phyloP scores from a whole-genome alignment of 306 rosid genomes.

The Pyrus bretschneideri region DNA sequence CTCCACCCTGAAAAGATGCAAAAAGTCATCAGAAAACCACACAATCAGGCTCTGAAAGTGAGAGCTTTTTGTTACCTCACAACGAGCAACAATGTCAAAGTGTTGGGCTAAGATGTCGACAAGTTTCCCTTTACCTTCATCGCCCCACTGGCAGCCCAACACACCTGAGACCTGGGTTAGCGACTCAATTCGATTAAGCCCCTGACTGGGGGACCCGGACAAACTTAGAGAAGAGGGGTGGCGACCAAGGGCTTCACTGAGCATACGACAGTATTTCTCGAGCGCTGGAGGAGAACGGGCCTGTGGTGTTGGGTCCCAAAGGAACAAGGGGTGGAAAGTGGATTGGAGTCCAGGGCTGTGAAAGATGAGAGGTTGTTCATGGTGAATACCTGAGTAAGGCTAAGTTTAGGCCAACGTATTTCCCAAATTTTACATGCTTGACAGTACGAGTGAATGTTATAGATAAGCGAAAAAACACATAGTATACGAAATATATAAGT shows the following conservation, averaged over 20 bases:
- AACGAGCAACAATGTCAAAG: constrained; percentile 88
- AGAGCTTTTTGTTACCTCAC: constrained; percentile 51
- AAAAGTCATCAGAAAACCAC: neutral
- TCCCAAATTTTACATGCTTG: no score
- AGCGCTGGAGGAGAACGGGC: neutral
- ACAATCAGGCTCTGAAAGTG: neutral
- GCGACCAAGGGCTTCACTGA: constrained; percentile 33
- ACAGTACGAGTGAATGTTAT: no score
- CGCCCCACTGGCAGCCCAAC: constrained; percentile 93
- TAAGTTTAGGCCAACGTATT: no score
- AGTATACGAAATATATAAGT: no score
- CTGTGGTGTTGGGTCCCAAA: constrained; percentile 9
- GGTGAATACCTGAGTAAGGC: constrained; percentile 13
- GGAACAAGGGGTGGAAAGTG: constrained; percentile 28
- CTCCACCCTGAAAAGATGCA: constrained; percentile 59
- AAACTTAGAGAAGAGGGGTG: constrained; percentile 44
- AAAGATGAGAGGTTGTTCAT: constrained; percentile 66
- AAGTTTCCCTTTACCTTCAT: constrained; percentile 95
- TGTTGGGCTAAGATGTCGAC: constrained; percentile 86
- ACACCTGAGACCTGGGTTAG: constrained; percentile 84
- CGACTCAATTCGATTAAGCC: constrained; percentile 46
- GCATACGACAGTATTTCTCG: constrained; percentile 36
- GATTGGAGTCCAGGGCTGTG: constrained; percentile 32
- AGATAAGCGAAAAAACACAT: no score
- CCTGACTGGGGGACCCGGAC: constrained; percentile 23